Evolutionary conservation across 2,329 filamentous ascomycete species (phyloP), one percentile per base, ranked within the genome.

Genomic region (Penicillium griseofulvum): DNA sequence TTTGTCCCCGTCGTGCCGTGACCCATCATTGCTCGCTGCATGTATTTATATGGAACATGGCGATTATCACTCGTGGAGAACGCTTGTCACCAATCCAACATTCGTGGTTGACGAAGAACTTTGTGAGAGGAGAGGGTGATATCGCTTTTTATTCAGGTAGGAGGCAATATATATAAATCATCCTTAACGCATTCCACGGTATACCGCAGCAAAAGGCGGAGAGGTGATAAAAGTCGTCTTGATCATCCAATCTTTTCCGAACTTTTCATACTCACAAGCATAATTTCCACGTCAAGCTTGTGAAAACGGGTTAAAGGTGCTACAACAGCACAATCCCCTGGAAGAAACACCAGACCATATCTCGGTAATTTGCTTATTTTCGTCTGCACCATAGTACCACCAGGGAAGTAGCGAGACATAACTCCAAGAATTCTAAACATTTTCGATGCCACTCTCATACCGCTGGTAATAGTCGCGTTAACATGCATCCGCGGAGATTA

Each of bases 1-100:
- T 59, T 71, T 4, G 62, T 71, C 26, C 65, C 71, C 26, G 60
- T 70, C n/a, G 68, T 65, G 0, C 68, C 68, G 2, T n/a, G n/a
- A n/a, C n/a, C n/a, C n/a, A n/a, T 60, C 67, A 1, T 60, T 70
- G 10, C 66, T 69, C 42, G 67, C 68, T 4, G 68, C 68, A 9
- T 66, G 62, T 1, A 65, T 71, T 19, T 71, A 70, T 49, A 70
- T 71, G 68, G 61, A 61, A 4, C 56, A 70, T 0, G 68, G 68
- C 1, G 22, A 39, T 61, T 26, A 28, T 45, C 9, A 54, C 66
- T 2, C 36, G 60, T n/a, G 65, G 52, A 4, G 65, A 68, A 37
- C 22, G 55, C 0, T 36, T 56, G 22, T 65, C 64, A 4, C 54
- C 67, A 10, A 52, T 71, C 16, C 62, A 55, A 0, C 55, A 61